phyloP scores from a whole-genome alignment of 2,329 filamentous ascomycete genomes.

The Pyrenophora graminea region DNA sequence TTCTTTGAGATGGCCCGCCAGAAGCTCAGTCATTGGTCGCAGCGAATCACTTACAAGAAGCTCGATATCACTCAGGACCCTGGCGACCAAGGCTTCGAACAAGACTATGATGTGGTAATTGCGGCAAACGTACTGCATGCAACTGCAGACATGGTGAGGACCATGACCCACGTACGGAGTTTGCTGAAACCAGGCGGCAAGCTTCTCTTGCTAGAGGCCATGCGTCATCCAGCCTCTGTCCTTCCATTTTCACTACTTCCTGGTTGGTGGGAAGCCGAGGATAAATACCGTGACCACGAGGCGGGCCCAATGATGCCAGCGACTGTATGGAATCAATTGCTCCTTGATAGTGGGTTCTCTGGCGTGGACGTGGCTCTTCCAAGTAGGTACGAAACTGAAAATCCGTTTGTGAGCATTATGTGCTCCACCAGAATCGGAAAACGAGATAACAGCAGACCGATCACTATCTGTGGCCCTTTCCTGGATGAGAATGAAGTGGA shows the following conservation, averaged over 20 bases:
- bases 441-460: no score
- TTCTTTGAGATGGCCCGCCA: neutral
- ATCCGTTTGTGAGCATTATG: no score
- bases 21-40: neutral
- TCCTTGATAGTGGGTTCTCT: no score
- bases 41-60: neutral
- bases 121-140: conserved; percentile 39
- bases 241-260: neutral
- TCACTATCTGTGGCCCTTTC: no score
- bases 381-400: no score
- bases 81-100: neutral
- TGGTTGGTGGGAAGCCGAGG: neutral
- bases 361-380: no score
- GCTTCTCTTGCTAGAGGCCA: neutral
- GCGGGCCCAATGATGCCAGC: no score
- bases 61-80: neutral
- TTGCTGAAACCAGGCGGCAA: conserved; percentile 15
- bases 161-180: conserved; percentile 23
- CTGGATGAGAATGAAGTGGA: no score
- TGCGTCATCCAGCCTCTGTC: neutral
- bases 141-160: conserved; percentile 11
- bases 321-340: no score
- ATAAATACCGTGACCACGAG: neutral
- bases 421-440: no score
- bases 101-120: conserved; percentile 29